phyloP scores from a whole-genome alignment of 441 rosid genomes.

The Bocquillonia castaneifolia region DNA sequence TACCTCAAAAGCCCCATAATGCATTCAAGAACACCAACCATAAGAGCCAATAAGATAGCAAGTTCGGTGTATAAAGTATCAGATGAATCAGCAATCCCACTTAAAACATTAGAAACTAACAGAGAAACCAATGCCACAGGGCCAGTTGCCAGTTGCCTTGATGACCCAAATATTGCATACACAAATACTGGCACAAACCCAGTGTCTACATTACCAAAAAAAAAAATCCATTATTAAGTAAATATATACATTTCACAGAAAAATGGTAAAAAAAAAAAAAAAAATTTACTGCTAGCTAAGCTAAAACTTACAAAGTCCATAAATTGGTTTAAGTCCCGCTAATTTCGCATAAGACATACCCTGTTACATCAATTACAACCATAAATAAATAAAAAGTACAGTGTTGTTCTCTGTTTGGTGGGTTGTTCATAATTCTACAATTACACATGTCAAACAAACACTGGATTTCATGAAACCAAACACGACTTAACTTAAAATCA shows the following conservation, averaged over 20 bases:
- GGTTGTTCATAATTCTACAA: too few relatives aligned
- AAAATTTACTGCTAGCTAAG: background rate
- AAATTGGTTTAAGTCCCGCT: constrained; percentile 86
- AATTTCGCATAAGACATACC: constrained; percentile 94
- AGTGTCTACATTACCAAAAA: constrained; percentile 55
- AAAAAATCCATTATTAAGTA: constrained; percentile 16
- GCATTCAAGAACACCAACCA: constrained; percentile 87
- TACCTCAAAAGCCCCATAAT: constrained; percentile 90
- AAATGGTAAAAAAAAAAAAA: background rate
- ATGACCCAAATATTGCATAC: constrained; percentile 79
- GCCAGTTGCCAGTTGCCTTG: constrained; percentile 93
- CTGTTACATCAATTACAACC: constrained; percentile 52
- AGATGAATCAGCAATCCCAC: constrained; percentile 60
- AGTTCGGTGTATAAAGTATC: constrained; percentile 75
- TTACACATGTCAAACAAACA: too few relatives aligned
- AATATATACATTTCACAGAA: background rate
- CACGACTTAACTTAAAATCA: too few relatives aligned
- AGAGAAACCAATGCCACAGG: constrained; percentile 97
- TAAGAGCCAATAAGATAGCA: constrained; percentile 76
- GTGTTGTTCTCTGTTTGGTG: too few relatives aligned
- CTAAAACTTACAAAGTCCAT: constrained; percentile 96
- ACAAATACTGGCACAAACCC: constrained; percentile 87
- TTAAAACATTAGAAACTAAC: constrained; percentile 77
- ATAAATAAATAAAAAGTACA: constrained; percentile 7
- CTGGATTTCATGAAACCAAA: too few relatives aligned